Base-by-base conservation (phyloP, 345 rosid genomes). In the Leavenworthia alabamica region DNA sequence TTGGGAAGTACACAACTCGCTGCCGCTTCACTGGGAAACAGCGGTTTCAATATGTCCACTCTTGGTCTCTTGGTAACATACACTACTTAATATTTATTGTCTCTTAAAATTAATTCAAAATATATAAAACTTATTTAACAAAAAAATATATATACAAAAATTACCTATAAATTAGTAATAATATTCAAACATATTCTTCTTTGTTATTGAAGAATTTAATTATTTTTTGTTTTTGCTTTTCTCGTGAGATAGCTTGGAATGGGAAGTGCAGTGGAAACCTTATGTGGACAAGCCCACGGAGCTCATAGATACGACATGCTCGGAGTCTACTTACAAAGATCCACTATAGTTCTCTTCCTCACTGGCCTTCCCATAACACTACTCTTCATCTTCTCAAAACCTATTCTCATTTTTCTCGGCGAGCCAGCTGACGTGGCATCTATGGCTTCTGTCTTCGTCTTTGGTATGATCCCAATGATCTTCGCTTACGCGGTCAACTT, bases 221-320 rank as follows among this genome's bases (percentile, higher is more conserved):
- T n/a, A n/a, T n/a, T n/a, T 11, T 12, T n/a, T 8, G 24, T 32
- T 27, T 24, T n/a, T n/a, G n/a, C n/a, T 39, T 28, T 15, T 16
- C 19, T 6, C 37, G 22, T 65, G 50, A 60, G 8, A 37, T 63
- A 81, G 89, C 76, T 84, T 26, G 89, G 89, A 17, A 84, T 84
- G 93, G 96, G 96, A 71, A 88, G 96, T 60, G 93, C 96, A 0
- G 90, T 83, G 15, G 93, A 86, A 51, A 88, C 96, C 1, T 47
- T 86, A 37, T 86, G 96, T 42, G 93, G 96, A 10, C 96, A 88
- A 82, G 90, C 90, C 0, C 85, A 77, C 14, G 93, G 96, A 11
- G 93, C 90, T 13, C 80, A 75, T 10, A 82, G 79, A 41, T 78
- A 73, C 45, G 84, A 77, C 2, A 78, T 82, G 86, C 77, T 88